Evolutionary conservation across 768 basidiomycete species (phyloP).

Genomic region (Serendipita vermifera): DNA sequence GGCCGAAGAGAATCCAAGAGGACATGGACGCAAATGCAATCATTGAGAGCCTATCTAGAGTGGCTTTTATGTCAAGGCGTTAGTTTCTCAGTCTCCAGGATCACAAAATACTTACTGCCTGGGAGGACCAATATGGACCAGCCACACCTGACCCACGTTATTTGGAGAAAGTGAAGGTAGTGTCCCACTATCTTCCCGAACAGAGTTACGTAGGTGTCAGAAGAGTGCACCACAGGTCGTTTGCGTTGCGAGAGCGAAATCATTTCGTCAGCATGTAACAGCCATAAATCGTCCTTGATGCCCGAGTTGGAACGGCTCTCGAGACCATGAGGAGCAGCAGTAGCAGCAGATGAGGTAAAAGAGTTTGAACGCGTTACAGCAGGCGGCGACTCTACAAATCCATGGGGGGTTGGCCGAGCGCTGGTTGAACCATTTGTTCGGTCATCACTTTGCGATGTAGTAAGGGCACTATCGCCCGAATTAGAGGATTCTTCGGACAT

Average conservation of each 20-base stretch:
- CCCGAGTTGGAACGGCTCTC: not conserved
- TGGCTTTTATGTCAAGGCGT: conserved; percentile 10
- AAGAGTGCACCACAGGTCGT: not conserved
- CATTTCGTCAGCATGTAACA: conserved; percentile 17
- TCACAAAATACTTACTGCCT: conserved; percentile 13
- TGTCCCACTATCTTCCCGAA: conserved; percentile 9
- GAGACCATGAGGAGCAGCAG: too few species aligned
- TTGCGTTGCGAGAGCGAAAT: conserved; percentile 15
- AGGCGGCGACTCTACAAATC: too few species aligned
- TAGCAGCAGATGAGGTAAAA: too few species aligned
- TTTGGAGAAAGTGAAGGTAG: conserved; percentile 13
- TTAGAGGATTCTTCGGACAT: too few species aligned
- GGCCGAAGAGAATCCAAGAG: conserved; percentile 14
- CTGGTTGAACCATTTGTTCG: too few species aligned
- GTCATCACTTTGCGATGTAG: too few species aligned
- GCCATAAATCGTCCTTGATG: not conserved
- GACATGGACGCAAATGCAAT: conserved; percentile 16
- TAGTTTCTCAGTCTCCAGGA: not conserved
- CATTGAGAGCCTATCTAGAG: conserved; percentile 16
- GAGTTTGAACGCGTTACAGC: too few species aligned
- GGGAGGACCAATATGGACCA: conserved; percentile 15
- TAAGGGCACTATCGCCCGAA: too few species aligned
- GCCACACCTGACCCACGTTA: conserved; percentile 13
- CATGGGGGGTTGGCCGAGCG: too few species aligned
- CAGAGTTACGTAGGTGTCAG: conserved; percentile 11